These are phyloP conservation scores for Catharanthus roseus DNA, from an alignment of 257 asterid species.

Conservation along the genomic window DNA sequence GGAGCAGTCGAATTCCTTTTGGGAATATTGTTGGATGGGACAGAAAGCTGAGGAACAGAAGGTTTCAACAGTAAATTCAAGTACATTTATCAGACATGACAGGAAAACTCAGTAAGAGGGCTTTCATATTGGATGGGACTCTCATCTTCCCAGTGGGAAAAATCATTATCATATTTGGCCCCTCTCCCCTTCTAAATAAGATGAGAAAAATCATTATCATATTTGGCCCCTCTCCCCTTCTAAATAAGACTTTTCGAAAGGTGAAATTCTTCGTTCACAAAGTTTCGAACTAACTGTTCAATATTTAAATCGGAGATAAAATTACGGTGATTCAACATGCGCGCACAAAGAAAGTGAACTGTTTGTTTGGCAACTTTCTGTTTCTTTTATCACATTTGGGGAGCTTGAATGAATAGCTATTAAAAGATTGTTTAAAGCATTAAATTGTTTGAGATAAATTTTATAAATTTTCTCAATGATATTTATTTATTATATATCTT, in stretches of 20 bases:
- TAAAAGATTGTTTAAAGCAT: too few relatives aligned
- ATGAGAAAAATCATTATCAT: slow-evolving; percentile 31
- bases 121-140: slow-evolving; percentile 50
- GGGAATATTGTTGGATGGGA: slow-evolving; percentile 65
- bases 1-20: slow-evolving; percentile 29
- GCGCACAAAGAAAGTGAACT: too few relatives aligned
- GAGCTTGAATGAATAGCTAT: too few relatives aligned
- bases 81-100: slow-evolving; percentile 47
- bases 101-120: slow-evolving; percentile 48
- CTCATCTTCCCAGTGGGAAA: slow-evolving; percentile 36
- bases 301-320: slow-evolving; percentile 7
- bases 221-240: not conserved
- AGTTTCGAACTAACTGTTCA: slow-evolving; percentile 33
- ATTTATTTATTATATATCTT: too few relatives aligned
- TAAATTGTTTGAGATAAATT: too few relatives aligned
- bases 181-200: not conserved
- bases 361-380: too few relatives aligned
- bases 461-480: too few relatives aligned
- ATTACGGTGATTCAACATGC: too few relatives aligned
- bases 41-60: slow-evolving; percentile 89
- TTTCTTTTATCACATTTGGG: too few relatives aligned
- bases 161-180: slow-evolving; percentile 15
- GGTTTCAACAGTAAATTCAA: slow-evolving; percentile 47
- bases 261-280: not conserved
- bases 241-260: not conserved